phyloP scores from a whole-genome alignment of 2,329 filamentous ascomycete species.

The Trichoderma sp. region DNA sequence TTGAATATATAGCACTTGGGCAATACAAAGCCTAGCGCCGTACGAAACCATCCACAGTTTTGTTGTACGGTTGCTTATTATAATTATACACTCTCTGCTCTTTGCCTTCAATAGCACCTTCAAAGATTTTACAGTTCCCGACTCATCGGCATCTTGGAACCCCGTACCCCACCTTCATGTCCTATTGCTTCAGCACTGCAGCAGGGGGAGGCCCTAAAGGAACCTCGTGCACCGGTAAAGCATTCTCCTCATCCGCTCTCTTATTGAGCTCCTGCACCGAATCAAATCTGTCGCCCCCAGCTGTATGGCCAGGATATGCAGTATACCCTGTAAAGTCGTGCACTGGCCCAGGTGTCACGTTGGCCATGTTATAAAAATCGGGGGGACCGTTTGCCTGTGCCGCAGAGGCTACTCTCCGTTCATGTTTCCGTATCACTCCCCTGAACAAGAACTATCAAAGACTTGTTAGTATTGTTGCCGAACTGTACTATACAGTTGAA shows the following conservation, averaged over 20 bases:
- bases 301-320: constrained; percentile 49
- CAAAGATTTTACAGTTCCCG: neutral
- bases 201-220: constrained; percentile 50
- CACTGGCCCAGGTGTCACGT: constrained; percentile 56
- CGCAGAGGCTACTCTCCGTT: constrained; percentile 5
- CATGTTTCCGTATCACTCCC: constrained; percentile 29
- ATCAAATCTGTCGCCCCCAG: constrained; percentile 52
- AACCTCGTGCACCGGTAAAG: constrained; percentile 35
- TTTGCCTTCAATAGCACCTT: neutral
- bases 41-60: too few relatives aligned
- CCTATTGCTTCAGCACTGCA: neutral
- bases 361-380: constrained; percentile 22
- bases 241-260: constrained; percentile 27
- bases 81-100: neutral
- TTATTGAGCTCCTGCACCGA: constrained; percentile 38
- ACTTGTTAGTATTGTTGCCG: neutral
- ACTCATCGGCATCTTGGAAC: neutral
- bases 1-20: too few relatives aligned
- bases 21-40: too few relatives aligned
- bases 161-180: neutral
- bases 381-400: constrained; percentile 27
- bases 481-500: neutral
- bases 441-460: constrained; percentile 50
- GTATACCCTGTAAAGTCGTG: constrained; percentile 59
- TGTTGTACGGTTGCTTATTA: too few relatives aligned